These are phyloP conservation scores for Begonia loranthoides DNA, from an alignment of 306 rosid genomes.

Conservation along the genomic window DNA sequence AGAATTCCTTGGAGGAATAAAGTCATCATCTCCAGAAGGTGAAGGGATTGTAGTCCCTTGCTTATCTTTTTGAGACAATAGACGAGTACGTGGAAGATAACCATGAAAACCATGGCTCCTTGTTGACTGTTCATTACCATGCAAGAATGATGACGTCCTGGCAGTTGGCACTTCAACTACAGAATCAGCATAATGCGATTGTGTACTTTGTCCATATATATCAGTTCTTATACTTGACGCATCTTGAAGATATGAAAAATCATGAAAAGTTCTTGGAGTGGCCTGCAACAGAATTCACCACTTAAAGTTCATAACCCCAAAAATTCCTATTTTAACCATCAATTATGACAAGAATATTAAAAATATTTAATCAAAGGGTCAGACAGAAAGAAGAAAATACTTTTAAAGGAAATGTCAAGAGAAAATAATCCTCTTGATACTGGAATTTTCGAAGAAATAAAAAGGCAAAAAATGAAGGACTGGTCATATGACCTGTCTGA, in stretches of 20 bases:
- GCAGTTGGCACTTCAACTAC: slow-evolving; percentile 44
- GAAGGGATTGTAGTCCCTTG: slow-evolving; percentile 42
- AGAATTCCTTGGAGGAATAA: slow-evolving; percentile 39
- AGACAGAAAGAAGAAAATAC: no score
- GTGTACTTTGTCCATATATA: slow-evolving; percentile 50
- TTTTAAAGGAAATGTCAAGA: no score
- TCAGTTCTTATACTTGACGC: slow-evolving; percentile 44
- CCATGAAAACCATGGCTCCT: slow-evolving; percentile 48
- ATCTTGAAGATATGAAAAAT: slow-evolving; percentile 63
- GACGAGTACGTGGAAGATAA: slow-evolving; percentile 57
- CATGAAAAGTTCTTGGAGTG: slow-evolving; percentile 47
- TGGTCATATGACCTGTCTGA: no score
- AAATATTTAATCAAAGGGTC: no score
- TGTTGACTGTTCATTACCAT: slow-evolving; percentile 58
- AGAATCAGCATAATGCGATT: slow-evolving; percentile 52
- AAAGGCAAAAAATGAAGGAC: no score
- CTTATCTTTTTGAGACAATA: slow-evolving; percentile 50
- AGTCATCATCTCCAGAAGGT: slow-evolving; percentile 42
- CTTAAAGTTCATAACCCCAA: slow-evolving; percentile 22
- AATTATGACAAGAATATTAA: no score
- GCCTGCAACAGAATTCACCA: slow-evolving; percentile 44
- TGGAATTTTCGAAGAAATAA: no score
- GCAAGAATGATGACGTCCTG: slow-evolving; percentile 47
- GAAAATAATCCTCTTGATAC: no score
- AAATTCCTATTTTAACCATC: neutral